phyloP scores from a whole-genome alignment of 2,329 filamentous ascomycete genomes.

The Neofusicoccum sp. region DNA sequence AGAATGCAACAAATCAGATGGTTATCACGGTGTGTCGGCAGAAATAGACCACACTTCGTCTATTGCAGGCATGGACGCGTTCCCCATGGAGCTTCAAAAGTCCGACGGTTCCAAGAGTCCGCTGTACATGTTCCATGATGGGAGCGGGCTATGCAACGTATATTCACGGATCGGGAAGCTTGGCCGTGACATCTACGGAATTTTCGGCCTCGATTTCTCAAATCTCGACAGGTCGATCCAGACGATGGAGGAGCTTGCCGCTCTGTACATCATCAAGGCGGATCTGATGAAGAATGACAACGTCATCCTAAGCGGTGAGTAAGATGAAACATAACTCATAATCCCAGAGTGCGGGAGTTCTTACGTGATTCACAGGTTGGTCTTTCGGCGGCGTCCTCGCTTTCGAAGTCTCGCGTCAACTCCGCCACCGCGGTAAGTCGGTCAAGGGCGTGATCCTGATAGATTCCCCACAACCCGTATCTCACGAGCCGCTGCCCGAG shows the following conservation, averaged over 20 bases:
- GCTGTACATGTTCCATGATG: slow-evolving; percentile 57
- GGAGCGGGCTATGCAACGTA: slow-evolving; percentile 41
- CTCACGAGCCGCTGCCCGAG: slow-evolving; percentile 17
- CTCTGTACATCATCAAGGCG: background rate
- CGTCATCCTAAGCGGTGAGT: background rate
- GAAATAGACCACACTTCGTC: background rate
- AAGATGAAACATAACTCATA: background rate
- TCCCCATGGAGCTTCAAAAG: background rate
- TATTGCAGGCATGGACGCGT: background rate
- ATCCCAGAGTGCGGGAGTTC: no score
- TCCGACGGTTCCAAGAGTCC: background rate
- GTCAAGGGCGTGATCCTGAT: slow-evolving; percentile 20
- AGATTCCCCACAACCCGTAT: slow-evolving; percentile 21
- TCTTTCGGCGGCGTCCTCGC: slow-evolving; percentile 24
- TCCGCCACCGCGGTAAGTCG: background rate
- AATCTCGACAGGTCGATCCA: slow-evolving; percentile 1
- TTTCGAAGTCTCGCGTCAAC: slow-evolving; percentile 19
- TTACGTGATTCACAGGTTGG: slow-evolving; percentile 10
- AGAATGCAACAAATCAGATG: background rate
- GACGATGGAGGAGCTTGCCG: background rate
- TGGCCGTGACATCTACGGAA: slow-evolving; percentile 25
- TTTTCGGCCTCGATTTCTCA: slow-evolving; percentile 28
- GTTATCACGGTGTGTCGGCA: background rate
- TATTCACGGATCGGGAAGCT: slow-evolving; percentile 27
- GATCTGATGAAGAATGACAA: background rate